Conservation (phyloP, 176 grass and related monocot species). For the Oryza longistaminata region DNA sequence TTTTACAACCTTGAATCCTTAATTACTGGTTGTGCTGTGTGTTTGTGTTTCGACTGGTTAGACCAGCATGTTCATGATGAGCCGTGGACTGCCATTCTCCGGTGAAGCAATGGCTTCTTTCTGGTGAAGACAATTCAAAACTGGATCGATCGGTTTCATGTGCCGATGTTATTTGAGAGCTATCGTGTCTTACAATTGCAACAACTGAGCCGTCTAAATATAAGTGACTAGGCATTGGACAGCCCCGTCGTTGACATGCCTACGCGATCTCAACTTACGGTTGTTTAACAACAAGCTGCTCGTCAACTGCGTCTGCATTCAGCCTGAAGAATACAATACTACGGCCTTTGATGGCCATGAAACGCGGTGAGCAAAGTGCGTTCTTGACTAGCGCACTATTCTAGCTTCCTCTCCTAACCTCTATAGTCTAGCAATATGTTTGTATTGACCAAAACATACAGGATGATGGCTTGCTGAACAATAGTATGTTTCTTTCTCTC, state of each 20-base stretch:
- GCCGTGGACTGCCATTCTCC: background rate
- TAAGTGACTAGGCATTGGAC: background rate
- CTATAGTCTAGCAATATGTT: background rate
- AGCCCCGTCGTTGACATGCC: background rate
- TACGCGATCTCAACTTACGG: background rate
- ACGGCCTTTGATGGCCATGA: constrained; percentile 25
- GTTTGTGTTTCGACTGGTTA: background rate
- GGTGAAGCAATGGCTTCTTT: background rate
- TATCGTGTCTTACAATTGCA: background rate
- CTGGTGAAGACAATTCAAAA: background rate
- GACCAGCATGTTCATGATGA: background rate
- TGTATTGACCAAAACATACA: constrained; percentile 5
- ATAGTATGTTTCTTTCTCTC: background rate
- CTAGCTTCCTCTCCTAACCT: background rate
- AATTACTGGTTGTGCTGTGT: background rate
- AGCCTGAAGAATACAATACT: constrained; percentile 6
- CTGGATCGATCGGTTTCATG: background rate
- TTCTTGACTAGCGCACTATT: constrained; percentile 27
- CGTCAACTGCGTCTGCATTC: constrained; percentile 32
- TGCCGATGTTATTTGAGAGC: background rate
- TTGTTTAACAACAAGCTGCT: background rate
- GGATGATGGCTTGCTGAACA: constrained; percentile 2
- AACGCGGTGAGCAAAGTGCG: constrained; percentile 35
- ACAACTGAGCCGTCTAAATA: background rate
- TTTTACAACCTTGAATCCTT: background rate